Evolutionary conservation across 179 eudicot species (phyloP), one percentile per base, ranked within the genome.

Genomic region (Silene vulgaris): DNA sequence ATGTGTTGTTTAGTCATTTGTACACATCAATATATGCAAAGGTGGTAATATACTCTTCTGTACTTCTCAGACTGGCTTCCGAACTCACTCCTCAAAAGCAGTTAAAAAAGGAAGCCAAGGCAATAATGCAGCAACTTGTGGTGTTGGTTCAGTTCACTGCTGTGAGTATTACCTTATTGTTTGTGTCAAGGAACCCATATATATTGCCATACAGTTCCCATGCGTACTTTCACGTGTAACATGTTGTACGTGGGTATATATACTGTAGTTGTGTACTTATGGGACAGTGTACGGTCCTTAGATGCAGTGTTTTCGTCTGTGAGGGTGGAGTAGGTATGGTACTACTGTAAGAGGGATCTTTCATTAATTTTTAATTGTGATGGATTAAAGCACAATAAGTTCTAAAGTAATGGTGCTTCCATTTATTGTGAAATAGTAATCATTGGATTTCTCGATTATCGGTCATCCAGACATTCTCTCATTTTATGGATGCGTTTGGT

Each of bases 71-170:
- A 86, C 77, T 90, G 84, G 97, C 88, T 74, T 82, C 89, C 56
- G 97, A 94, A 78, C 84, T 87, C 68, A 78, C 78, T 66, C 89
- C 97, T 21, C 90, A 85, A 74, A 92, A 83, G 77, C 90, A 90
- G 77, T 76, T 90, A 79, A 89, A 92, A 86, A 96, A 88, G 75
- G 98, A 90, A 78, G 95, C 96, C 50, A 89, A 88, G 74, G 79
- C 85, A 35, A 78, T 89, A 68, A 88, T 92, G 79, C 90, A 85
- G 57, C 94, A 87, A 30, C 81, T 94, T 79, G 82, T 89, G 91
- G 73, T 81, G 14, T 80, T 85, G 78, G 98, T 94, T 70, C 96
- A 92, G 88, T 83, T 86, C 83, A 92, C 98, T 65, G 98, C 97
- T 60, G 98, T 94, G 81, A 86, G 97, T 90, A 68, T 35, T 79